A percentile compares a stretch with the other conserved stretches of the same genome.
Conservation (phyloP, 331 rosid species). For the Dryas integrifolia region DNA sequence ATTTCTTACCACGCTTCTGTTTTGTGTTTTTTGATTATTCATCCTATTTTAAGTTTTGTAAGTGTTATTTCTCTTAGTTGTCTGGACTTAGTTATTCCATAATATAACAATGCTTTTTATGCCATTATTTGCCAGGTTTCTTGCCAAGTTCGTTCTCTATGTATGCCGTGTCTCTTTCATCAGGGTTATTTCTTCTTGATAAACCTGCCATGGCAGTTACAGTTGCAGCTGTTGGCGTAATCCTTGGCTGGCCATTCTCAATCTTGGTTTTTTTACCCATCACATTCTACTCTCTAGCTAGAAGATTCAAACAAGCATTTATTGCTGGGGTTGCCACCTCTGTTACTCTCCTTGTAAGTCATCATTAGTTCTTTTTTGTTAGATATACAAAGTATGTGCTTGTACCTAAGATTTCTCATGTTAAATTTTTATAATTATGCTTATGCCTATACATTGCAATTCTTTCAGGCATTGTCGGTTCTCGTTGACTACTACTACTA, state of each 20-base stretch:
- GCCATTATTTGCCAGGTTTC: slow-evolving; percentile 61
- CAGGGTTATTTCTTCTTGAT: slow-evolving; percentile 84
- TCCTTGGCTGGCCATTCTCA: slow-evolving; percentile 99
- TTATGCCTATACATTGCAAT: not conserved
- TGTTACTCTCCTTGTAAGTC: slow-evolving; percentile 73
- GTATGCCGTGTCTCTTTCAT: slow-evolving; percentile 86
- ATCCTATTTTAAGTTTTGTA: not conserved
- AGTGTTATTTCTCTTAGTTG: not conserved
- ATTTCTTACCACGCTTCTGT: not conserved
- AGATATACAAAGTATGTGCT: not conserved
- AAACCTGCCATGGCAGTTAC: slow-evolving; percentile 75
- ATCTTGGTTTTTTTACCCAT: slow-evolving; percentile 86
- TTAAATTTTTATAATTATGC: slow-evolving; percentile 7
- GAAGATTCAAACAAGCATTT: slow-evolving; percentile 62
- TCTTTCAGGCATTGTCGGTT: slow-evolving; percentile 61
- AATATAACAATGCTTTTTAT: not conserved
- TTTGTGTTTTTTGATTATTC: not conserved
- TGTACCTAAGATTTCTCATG: not conserved
- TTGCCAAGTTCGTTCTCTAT: slow-evolving; percentile 98
- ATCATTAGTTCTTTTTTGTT: not conserved
- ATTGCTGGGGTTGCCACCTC: slow-evolving; percentile 69
- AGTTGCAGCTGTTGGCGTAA: slow-evolving; percentile 73
- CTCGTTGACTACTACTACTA: slow-evolving; percentile 65
- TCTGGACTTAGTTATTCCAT: not conserved
- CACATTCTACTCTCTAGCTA: slow-evolving; percentile 62